A percentile compares a stretch with the other conserved stretches of the same genome.
These are phyloP conservation scores for Globisporangium uncinulatum DNA, from an alignment of 352 stramenopile genomes.

Conservation along the genomic window DNA sequence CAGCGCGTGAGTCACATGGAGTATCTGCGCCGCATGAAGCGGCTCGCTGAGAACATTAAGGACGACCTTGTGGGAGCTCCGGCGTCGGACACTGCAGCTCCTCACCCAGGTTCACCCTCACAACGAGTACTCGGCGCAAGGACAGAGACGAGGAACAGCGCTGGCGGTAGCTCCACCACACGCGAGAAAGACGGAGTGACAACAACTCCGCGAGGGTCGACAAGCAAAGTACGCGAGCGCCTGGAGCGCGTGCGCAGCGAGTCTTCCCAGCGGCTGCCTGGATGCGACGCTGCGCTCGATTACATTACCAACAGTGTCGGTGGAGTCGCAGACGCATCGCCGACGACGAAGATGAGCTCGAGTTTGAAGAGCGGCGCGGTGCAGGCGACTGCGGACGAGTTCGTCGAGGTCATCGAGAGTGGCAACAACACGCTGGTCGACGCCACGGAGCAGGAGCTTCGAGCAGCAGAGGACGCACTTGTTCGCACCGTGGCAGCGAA, in stretches of 20 bases:
- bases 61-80: slow-evolving; percentile 33
- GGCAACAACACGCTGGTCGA: slow-evolving; percentile 6
- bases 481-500: slow-evolving; percentile 20
- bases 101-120: not conserved
- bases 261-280: slow-evolving; percentile 7
- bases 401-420: slow-evolving; percentile 17
- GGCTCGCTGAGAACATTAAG: slow-evolving; percentile 57
- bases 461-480: slow-evolving; percentile 17
- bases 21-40: slow-evolving; percentile 64
- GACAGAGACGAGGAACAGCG: not conserved
- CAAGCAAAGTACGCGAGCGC: slow-evolving; percentile 27
- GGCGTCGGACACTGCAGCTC: not conserved
- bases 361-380: not conserved
- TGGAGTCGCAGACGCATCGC: too few relatives aligned
- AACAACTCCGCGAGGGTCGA: slow-evolving; percentile 13
- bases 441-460: slow-evolving; percentile 12
- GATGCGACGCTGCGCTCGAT: not conserved
- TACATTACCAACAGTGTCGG: not conserved
- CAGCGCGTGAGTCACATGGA: slow-evolving; percentile 64
- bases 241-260: slow-evolving; percentile 23
- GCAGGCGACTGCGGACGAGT: slow-evolving; percentile 4
- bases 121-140: not conserved
- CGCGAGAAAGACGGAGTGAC: not conserved
- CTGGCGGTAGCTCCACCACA: not conserved
- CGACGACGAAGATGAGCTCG: not conserved